Evolutionary conservation across 2,329 filamentous ascomycete genomes (phyloP).

Genomic region (Sarocladiaceae sp.): DNA sequence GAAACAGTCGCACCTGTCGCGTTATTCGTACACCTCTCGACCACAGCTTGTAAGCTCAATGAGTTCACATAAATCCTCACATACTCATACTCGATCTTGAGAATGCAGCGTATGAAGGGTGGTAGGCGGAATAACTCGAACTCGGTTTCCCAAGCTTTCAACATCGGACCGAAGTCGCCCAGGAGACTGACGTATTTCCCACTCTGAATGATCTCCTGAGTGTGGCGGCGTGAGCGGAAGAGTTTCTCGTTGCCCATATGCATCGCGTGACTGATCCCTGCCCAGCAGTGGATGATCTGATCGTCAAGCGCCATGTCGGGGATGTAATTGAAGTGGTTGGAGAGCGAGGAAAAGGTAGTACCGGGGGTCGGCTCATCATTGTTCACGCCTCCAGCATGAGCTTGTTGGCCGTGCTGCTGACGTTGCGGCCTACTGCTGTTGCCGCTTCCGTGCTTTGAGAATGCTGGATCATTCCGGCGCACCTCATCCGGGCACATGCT

Average conservation of each 20-base stretch:
- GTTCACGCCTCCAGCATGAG: too few species aligned
- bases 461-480: slow-evolving; percentile 50
- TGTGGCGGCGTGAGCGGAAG: slow-evolving; percentile 81
- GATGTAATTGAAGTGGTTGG: slow-evolving; percentile 58
- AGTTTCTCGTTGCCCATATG: slow-evolving; percentile 82
- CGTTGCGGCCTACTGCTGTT: slow-evolving; percentile 23
- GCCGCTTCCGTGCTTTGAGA: slow-evolving; percentile 23
- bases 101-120: slow-evolving; percentile 63
- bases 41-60: slow-evolving; percentile 85
- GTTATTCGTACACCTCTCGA: slow-evolving; percentile 83
- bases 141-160: slow-evolving; percentile 72
- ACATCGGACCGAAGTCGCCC: slow-evolving; percentile 71
- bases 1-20: slow-evolving; percentile 39
- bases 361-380: slow-evolving; percentile 54
- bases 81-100: slow-evolving; percentile 94
- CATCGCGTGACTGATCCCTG: slow-evolving; percentile 88
- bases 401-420: too few species aligned
- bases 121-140: slow-evolving; percentile 72
- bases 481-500: slow-evolving; percentile 79
- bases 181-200: slow-evolving; percentile 78
- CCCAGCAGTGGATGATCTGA: slow-evolving; percentile 81
- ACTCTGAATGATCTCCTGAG: slow-evolving; percentile 79
- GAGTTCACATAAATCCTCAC: slow-evolving; percentile 93
- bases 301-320: slow-evolving; percentile 61
- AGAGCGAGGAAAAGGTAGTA: slow-evolving; percentile 45